Percentiles rank a stretch among this genome's conserved stretches.
Conservation (phyloP, 352 stramenopile genomes). For the Phytophthora vignae region DNA sequence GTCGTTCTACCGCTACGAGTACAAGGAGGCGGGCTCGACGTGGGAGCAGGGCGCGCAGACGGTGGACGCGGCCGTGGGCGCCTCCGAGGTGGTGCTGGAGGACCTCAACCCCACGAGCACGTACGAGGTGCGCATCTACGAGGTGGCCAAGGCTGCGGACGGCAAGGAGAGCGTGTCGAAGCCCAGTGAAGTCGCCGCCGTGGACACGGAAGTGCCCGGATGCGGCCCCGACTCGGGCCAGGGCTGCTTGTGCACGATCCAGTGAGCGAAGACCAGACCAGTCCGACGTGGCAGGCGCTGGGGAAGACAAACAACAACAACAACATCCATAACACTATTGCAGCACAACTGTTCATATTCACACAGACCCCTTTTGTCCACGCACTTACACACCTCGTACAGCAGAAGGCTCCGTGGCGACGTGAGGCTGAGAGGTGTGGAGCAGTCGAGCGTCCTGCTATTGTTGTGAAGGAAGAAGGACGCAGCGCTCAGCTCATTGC, state of each 20-base stretch:
- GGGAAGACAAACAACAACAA: not conserved
- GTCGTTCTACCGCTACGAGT: conserved; percentile 74
- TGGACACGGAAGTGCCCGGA: conserved; percentile 89
- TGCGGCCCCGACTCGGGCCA: conserved; percentile 69
- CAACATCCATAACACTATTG: conserved; percentile 36
- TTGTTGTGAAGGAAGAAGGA: not conserved
- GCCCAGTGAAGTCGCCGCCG: conserved; percentile 77
- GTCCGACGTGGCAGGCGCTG: conserved; percentile 7
- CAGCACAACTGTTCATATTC: conserved; percentile 34
- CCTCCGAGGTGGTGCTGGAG: conserved; percentile 71
- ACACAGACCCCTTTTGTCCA: conserved; percentile 23
- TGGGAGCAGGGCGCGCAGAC: conserved; percentile 44
- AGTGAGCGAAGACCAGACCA: conserved; percentile 40
- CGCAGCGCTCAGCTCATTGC: conserved; percentile 19
- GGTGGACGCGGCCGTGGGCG: conserved; percentile 53
- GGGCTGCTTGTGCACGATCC: conserved; percentile 53
- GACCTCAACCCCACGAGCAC: conserved; percentile 90
- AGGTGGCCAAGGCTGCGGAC: conserved; percentile 47
- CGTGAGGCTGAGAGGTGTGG: not conserved
- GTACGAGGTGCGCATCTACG: conserved; percentile 87
- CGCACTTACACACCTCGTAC: conserved; percentile 9
- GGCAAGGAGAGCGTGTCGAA: conserved; percentile 54
- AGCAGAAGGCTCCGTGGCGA: not conserved
- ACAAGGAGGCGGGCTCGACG: conserved; percentile 62
- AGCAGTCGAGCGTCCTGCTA: not conserved